These are phyloP conservation scores for Monosporozyma aquatica DNA, from an alignment of 805 yeast species.

Conservation along the genomic window DNA sequence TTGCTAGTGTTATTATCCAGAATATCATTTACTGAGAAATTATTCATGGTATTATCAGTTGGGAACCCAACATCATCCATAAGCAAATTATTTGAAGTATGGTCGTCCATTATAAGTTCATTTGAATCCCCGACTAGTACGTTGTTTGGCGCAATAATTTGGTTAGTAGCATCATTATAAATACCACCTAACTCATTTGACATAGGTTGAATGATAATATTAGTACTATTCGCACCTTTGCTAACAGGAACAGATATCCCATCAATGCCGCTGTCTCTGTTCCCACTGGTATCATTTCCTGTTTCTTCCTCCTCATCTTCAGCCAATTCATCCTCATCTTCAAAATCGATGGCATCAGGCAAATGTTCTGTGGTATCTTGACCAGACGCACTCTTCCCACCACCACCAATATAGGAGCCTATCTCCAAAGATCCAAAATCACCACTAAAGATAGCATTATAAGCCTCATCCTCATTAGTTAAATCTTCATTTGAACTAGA, in stretches of 20 bases:
- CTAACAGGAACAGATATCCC: no score
- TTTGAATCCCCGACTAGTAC: neutral
- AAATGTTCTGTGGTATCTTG: slow-evolving; percentile 59
- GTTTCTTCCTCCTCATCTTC: slow-evolving; percentile 67
- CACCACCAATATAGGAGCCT: slow-evolving; percentile 21
- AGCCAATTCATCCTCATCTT: slow-evolving; percentile 89
- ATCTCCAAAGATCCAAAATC: slow-evolving; percentile 31
- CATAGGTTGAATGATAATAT: no score
- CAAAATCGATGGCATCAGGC: slow-evolving; percentile 88
- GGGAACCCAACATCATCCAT: slow-evolving; percentile 3
- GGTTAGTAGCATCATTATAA: neutral
- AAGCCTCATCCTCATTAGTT: slow-evolving; percentile 34
- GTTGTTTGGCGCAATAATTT: neutral
- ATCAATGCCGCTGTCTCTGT: no score
- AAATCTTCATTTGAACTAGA: slow-evolving; percentile 13
- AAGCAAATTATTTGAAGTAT: neutral
- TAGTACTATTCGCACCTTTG: no score
- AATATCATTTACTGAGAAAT: no score
- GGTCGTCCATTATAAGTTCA: slow-evolving; percentile 1
- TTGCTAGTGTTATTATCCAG: slow-evolving; percentile 3
- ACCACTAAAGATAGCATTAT: slow-evolving; percentile 32
- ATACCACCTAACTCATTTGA: slow-evolving; percentile 3
- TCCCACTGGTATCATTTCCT: slow-evolving; percentile 1
- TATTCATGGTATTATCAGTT: slow-evolving; percentile 1
- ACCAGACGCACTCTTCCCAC: slow-evolving; percentile 20